Conservation (phyloP, 306 rosid species). For the Cicer arietinum region DNA sequence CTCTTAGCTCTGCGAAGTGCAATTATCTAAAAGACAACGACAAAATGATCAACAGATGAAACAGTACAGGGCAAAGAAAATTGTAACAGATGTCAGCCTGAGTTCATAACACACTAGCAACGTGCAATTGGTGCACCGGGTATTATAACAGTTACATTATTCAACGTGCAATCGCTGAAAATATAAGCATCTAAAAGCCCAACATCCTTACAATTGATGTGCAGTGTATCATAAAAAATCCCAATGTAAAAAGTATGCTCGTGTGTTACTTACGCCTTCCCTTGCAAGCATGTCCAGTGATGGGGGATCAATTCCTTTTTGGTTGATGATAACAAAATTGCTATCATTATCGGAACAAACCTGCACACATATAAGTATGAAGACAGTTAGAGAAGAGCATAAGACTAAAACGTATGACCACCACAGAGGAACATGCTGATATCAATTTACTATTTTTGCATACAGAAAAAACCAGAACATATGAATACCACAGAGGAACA, state of each 20-base stretch:
- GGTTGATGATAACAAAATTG: slow-evolving; percentile 86
- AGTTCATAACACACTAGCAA: slow-evolving; percentile 4
- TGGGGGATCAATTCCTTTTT: slow-evolving; percentile 98
- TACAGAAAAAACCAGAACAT: not conserved
- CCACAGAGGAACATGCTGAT: not conserved
- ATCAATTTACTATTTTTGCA: not conserved
- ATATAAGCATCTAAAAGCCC: not conserved
- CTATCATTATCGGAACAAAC: slow-evolving; percentile 81
- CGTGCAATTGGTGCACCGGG: not conserved
- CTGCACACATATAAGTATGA: slow-evolving; percentile 50
- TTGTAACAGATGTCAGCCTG: not conserved
- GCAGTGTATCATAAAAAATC: not conserved
- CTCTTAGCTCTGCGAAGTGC: slow-evolving; percentile 98
- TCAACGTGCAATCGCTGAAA: not conserved
- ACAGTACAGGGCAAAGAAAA: not conserved
- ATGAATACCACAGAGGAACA: slow-evolving; percentile 10
- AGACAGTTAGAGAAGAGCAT: slow-evolving; percentile 4
- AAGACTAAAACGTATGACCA: too few relatives aligned
- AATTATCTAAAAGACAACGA: slow-evolving; percentile 63
- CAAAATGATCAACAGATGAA: slow-evolving; percentile 21
- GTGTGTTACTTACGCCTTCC: slow-evolving; percentile 81
- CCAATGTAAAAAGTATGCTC: not conserved
- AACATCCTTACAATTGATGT: not conserved
- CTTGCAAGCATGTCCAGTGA: slow-evolving; percentile 94
- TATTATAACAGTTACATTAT: slow-evolving; percentile 8